These are phyloP conservation scores for Fusarium sp. DNA, from an alignment of 2,329 filamentous ascomycete species.

Conservation along the genomic window DNA sequence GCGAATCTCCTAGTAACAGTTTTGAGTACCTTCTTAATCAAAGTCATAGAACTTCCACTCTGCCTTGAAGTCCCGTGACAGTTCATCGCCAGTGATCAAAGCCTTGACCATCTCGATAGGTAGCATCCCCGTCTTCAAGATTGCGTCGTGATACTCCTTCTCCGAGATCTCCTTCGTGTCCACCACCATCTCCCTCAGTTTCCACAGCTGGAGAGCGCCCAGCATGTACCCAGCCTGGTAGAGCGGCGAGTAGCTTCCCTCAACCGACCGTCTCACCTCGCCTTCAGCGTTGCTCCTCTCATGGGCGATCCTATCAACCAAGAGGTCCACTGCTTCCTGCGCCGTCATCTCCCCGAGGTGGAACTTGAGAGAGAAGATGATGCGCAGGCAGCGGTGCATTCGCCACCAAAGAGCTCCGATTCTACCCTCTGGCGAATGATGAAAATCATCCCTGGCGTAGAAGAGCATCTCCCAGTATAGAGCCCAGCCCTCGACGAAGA, in stretches of 20 bases:
- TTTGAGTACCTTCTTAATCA: background rate
- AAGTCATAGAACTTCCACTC: constrained; percentile 36
- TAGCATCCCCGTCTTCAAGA: constrained; percentile 21
- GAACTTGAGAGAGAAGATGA: constrained; percentile 23
- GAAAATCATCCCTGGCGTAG: constrained; percentile 27
- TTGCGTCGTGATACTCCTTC: constrained; percentile 33
- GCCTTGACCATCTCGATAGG: constrained; percentile 38
- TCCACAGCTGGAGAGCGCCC: constrained; percentile 28
- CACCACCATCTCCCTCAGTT: constrained; percentile 26
- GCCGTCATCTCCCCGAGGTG: constrained; percentile 33
- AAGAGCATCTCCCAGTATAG: constrained; percentile 37
- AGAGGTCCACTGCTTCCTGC: constrained; percentile 26
- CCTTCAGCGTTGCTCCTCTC: constrained; percentile 33
- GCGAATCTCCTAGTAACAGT: background rate
- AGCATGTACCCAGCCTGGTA: constrained; percentile 36
- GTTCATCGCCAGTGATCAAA: constrained; percentile 12
- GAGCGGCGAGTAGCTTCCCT: constrained; percentile 27
- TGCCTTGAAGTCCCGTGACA: constrained; percentile 22
- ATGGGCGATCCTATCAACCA: constrained; percentile 12
- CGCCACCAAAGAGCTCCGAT: constrained; percentile 37
- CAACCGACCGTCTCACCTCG: constrained; percentile 26
- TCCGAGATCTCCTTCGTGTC: constrained; percentile 12
- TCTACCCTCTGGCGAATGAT: constrained; percentile 19
- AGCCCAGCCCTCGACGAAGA: constrained; percentile 34
- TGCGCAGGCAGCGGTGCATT: constrained; percentile 28